Evolutionary conservation across 805 yeast species (phyloP), one percentile per base, ranked within the genome.

Genomic region (Kockiozyma suomiensis): DNA sequence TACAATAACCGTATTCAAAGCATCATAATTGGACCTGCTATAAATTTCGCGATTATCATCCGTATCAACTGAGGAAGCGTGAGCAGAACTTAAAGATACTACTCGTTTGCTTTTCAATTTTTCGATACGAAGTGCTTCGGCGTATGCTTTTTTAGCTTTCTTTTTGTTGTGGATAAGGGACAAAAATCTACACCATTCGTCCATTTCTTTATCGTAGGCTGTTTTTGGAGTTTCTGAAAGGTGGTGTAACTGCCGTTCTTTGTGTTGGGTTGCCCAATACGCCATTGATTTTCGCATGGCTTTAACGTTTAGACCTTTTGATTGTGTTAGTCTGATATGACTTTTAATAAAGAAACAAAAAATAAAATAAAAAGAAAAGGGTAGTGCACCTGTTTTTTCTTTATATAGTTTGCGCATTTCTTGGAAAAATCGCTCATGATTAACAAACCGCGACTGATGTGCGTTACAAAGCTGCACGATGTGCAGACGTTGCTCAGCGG

Each of bases 261-360:
- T 21, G 46, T 41, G 46, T 15, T 41, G 46, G 8, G 28, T 12
- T 2, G 46, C 26, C 46, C 46, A 41, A 28, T 41, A 41, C 2
- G 46, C 46, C 46, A 41, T 21, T 41, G 46, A 41, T 21, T 41
- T 41, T 19, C 46, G 46, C 46, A 41, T 41, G 10, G 46, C 46
- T 41, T 41, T 41, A 3, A 41, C 46, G 46, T 41, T 41, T 19
- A 41, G n/a, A 4, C 41, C 41, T 37, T 13, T 12, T 37, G 4
- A 37, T 13, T 12, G 15, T 12, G 7, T 37, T 37, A 5, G 19
- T 10, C n/a, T 10, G 19, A 13, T 13, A 17, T n/a, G n/a, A n/a
- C n/a, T n/a, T n/a, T n/a, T n/a, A n/a, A n/a, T n/a, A n/a, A n/a
- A n/a, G n/a, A n/a, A n/a, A n/a, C n/a, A n/a, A n/a, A n/a, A n/a